Evolutionary conservation across 2,329 filamentous ascomycete species (phyloP).

Genomic region (Colletotrichum sp.): DNA sequence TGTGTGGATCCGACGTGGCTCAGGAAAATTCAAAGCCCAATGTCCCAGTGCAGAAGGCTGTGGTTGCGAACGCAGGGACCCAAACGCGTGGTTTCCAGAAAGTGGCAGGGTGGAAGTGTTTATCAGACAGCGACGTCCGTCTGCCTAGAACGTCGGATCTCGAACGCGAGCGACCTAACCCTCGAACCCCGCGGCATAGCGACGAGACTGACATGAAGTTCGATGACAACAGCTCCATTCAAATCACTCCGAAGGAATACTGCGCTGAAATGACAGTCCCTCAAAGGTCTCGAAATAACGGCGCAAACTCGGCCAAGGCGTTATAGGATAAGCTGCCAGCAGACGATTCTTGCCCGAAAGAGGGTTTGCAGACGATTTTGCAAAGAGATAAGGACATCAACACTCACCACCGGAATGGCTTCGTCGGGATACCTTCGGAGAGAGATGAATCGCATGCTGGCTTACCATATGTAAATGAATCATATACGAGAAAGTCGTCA

Average conservation of each 20-base stretch:
- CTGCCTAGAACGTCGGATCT: not conserved
- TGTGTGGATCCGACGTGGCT: not conserved
- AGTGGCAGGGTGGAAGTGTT: not conserved
- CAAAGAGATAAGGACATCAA: not conserved
- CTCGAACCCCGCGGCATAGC: not conserved
- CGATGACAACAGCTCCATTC: not conserved
- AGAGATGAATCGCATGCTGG: not conserved
- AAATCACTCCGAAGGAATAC: constrained; percentile 11
- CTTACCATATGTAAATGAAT: not conserved
- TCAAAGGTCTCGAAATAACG: not conserved
- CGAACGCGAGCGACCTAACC: not conserved
- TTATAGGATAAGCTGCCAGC: not conserved
- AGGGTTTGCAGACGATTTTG: not conserved
- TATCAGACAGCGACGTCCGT: not conserved
- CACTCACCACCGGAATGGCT: not conserved
- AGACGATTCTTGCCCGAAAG: not conserved
- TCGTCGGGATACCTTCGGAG: not conserved
- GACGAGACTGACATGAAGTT: not conserved
- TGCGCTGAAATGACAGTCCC: not conserved
- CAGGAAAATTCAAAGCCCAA: not conserved
- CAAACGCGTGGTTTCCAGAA: not conserved
- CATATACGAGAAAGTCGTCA: not conserved
- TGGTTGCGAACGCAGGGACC: not conserved
- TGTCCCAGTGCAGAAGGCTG: not conserved
- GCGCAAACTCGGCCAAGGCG: not conserved